Evolutionary conservation across 495 filamentous ascomycete genomes (phyloP), one percentile per base, ranked within the genome.

Genomic region (Haplographium delicatum): DNA sequence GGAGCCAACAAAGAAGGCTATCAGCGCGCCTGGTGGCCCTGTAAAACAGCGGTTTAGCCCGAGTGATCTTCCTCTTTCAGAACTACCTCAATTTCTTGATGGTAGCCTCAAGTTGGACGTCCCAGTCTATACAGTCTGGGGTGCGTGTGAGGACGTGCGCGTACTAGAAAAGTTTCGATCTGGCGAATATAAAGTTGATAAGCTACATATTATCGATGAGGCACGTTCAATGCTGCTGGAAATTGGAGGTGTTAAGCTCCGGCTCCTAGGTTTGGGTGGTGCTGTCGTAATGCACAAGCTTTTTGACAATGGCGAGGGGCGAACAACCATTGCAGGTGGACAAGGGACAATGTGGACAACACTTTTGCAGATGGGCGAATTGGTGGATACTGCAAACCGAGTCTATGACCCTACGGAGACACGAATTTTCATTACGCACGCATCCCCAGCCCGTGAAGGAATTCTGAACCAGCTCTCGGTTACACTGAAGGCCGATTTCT

Each of bases 261-360:
- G 94, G 58, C 75, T 99, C 48, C 79, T 99, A 18, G 94, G 94
- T 45, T 69, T 99, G 42, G 94, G 94, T 45, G 93, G 94, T 57
- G 94, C 94, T 0, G 91, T 99, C 0, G 94, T 99, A 22, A 99
- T 99, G 94, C 94, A 99, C 74, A 99, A 99, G 75, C 81, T 99
- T 7, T 99, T 99, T 63, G 94, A 99, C 65, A 99, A 97, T 59
- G 94, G 94, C 24, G 94, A 99, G 62, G 94, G 94, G 44, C 82
- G 90, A 65, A 99, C 94, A 26, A 97, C 94, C 0, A 97, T 99
- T 65, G 93, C 94, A 20, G 94, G 94, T 61, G 94, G 94, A 20
- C 94, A 97, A 66, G 94, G 94, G 33, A 99, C 94, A 5, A 99
- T 99, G 94, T 99, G 94, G 94, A 97, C 94, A 7, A 99, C 94